phyloP scores from a whole-genome alignment of 345 rosid genomes.

The Dovyalis caffra region DNA sequence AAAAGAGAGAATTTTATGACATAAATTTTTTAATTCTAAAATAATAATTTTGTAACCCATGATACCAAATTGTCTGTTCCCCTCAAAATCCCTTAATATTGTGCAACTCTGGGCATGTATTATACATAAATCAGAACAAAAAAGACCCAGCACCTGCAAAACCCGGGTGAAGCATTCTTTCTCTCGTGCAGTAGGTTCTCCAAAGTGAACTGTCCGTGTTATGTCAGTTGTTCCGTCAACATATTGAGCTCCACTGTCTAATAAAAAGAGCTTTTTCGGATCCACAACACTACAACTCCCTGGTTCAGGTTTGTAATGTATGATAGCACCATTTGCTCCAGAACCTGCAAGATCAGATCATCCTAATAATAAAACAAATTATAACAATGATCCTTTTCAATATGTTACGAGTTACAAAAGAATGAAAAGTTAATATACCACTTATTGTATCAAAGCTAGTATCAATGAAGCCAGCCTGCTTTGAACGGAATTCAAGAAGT shows the following conservation, averaged over 20 bases:
- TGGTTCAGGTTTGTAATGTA: conserved; percentile 88
- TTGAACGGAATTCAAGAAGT: conserved; percentile 81
- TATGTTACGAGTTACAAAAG: background rate
- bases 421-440: conserved; percentile 48
- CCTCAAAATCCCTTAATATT: background rate
- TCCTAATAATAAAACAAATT: conserved; percentile 9
- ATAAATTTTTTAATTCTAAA: background rate
- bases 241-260: conserved; percentile 97
- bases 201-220: conserved; percentile 93
- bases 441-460: conserved; percentile 97
- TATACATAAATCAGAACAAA: background rate
- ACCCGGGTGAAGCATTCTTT: conserved; percentile 95
- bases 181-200: conserved; percentile 70
- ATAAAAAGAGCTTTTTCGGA: conserved; percentile 65
- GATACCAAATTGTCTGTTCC: background rate
- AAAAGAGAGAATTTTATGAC: background rate
- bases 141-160: conserved; percentile 53
- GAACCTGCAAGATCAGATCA: conserved; percentile 54
- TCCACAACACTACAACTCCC: conserved; percentile 79
- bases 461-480: conserved; percentile 80
- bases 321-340: conserved; percentile 94
- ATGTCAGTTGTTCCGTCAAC: conserved; percentile 95
- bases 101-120: background rate
- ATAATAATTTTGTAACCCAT: background rate
- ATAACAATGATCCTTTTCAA: background rate